A percentile compares a stretch with the other conserved stretches of the same genome.
phyloP scores from a whole-genome alignment of 352 stramenopile species.

The Phytophthora citrophthora region DNA sequence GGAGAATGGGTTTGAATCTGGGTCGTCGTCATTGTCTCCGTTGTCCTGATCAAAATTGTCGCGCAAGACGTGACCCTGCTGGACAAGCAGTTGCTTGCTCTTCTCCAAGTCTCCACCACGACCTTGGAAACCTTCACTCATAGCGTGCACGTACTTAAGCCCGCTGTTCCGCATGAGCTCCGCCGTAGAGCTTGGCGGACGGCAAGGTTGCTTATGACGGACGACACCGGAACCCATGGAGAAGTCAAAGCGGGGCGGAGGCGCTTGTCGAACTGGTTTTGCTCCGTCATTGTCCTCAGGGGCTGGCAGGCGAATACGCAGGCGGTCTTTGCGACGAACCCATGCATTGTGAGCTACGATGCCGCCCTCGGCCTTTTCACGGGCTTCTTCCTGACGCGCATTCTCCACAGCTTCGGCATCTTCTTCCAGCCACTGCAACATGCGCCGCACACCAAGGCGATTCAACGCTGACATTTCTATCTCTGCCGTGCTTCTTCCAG shows the following conservation, averaged over 20 bases:
- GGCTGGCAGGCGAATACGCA: slow-evolving; percentile 74
- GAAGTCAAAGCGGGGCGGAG: slow-evolving; percentile 74
- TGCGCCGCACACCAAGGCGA: slow-evolving; percentile 66
- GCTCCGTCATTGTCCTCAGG: slow-evolving; percentile 9
- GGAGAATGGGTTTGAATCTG: slow-evolving; percentile 53
- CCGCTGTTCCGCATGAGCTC: slow-evolving; percentile 80
- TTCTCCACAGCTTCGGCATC: slow-evolving; percentile 73
- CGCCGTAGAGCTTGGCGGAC: slow-evolving; percentile 71
- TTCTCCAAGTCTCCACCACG: slow-evolving; percentile 86
- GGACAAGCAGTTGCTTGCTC: slow-evolving; percentile 72
- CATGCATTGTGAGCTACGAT: slow-evolving; percentile 79
- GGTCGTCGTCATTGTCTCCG: slow-evolving; percentile 40
- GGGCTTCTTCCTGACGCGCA: slow-evolving; percentile 69
- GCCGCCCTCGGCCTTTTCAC: slow-evolving; percentile 75
- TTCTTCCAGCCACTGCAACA: slow-evolving; percentile 81
- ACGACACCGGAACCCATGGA: slow-evolving; percentile 64
- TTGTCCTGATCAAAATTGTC: slow-evolving; percentile 76
- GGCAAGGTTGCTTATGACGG: slow-evolving; percentile 51
- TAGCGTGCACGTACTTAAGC: slow-evolving; percentile 86
- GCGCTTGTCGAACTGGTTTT: slow-evolving; percentile 12
- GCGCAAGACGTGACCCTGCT: slow-evolving; percentile 76
- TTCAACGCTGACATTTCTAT: slow-evolving; percentile 72
- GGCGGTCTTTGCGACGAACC: slow-evolving; percentile 80
- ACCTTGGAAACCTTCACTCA: slow-evolving; percentile 87
- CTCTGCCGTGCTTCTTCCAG: slow-evolving; percentile 30